phyloP scores from a whole-genome alignment of 2,329 filamentous ascomycete genomes.

The Apiospora hydei region DNA sequence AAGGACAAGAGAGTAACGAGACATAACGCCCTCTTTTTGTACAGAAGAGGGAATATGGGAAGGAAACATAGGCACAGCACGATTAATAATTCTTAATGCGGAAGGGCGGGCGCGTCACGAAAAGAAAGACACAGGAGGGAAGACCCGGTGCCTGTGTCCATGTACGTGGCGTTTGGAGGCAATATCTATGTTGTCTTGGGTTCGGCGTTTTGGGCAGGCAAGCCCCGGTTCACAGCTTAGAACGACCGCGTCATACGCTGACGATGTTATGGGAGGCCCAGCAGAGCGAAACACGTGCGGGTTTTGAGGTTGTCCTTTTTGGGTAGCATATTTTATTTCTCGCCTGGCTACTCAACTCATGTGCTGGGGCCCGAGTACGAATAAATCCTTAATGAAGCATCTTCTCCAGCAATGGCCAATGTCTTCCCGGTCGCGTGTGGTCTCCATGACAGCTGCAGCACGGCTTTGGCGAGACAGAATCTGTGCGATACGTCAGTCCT shows the following conservation, averaged over 20 bases:
- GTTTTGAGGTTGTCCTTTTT: background rate
- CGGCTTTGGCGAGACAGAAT: slow-evolving; percentile 66
- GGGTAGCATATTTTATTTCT: slow-evolving; percentile 22
- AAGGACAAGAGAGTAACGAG: background rate
- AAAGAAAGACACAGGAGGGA: background rate
- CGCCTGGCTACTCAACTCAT: slow-evolving; percentile 32
- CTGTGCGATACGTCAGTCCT: slow-evolving; percentile 40
- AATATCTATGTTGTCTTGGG: background rate
- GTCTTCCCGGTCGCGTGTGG: slow-evolving; percentile 51
- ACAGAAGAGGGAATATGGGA: background rate
- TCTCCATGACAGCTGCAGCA: slow-evolving; percentile 75
- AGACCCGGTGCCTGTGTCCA: background rate
- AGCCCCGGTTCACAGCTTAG: slow-evolving; percentile 17
- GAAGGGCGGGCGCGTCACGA: background rate
- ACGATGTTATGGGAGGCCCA: slow-evolving; percentile 15
- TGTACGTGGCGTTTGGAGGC: slow-evolving; percentile 5
- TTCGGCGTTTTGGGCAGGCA: slow-evolving; percentile 14
- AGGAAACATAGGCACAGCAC: background rate
- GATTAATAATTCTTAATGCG: slow-evolving; percentile 7
- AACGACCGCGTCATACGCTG: background rate
- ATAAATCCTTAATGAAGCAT: slow-evolving; percentile 67
- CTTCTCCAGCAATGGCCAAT: slow-evolving; percentile 65
- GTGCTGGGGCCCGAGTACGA: slow-evolving; percentile 41
- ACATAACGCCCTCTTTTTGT: background rate
- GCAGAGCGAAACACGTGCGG: background rate